Evolutionary conservation across 768 basidiomycete genomes (phyloP), one percentile per base, ranked within the genome.

Genomic region (Leucocoprinus sp.): DNA sequence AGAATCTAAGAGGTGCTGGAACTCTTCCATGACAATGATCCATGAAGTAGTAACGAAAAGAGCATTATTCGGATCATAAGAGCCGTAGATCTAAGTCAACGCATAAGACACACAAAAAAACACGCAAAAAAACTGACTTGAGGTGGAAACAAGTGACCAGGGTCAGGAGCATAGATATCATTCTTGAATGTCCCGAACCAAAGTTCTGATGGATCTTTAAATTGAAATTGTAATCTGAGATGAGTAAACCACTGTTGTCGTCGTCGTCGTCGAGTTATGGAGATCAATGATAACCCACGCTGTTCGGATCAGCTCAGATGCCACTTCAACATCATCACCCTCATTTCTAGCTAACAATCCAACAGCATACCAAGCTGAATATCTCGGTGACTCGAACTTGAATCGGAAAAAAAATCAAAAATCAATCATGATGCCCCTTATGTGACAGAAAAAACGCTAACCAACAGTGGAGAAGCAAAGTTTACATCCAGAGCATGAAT

Each of bases 331-430:
- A 43, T 62, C 61, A 27, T 56, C 50, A 15, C 48, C 50, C 21
- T 52, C 34, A 21, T 58, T 59, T n/a, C 61, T 53, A 9, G 61
- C 61, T 14, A 62, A 43, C 15, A 62, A 48, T 1, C 56, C 61
- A 2, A 61, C 61, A 22, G 61, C 48, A 50, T 60, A 60, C 61
- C 61, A 62, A 1, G 61, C 58, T 5, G 61, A 61, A 37, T 62
- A 62, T 27, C 60, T 41, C 17, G 55, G 58, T 11, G 60, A 61
- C 28, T 51, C 45, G 50, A 62, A 62, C 61, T 60, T 39, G n/a
- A n/a, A n/a, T n/a, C n/a, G n/a, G n/a, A n/a, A n/a, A n/a, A n/a
- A n/a, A n/a, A n/a, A n/a, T n/a, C n/a, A n/a, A n/a, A n/a, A n/a
- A n/a, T n/a, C n/a, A n/a, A n/a, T n/a, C n/a, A n/a, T n/a, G n/a